Base-by-base conservation (phyloP, 1,284 basidiomycete species). In the Paramarasmius palmivorus region DNA sequence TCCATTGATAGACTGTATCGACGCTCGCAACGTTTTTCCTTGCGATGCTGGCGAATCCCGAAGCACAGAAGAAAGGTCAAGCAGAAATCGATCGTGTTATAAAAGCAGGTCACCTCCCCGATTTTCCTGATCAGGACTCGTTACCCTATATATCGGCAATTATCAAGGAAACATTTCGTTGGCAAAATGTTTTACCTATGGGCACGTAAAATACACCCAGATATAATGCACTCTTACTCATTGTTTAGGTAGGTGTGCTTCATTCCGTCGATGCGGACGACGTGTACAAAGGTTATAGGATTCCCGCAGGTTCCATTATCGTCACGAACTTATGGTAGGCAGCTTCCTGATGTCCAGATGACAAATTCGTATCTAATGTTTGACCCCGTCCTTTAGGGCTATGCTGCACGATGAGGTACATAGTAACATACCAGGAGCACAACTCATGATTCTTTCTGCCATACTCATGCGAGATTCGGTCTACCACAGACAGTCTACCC, bases 211-310 rank as follows among this genome's bases (percentile, higher is more conserved):
- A 12, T 32, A 32, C 29, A 32, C 12, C 29, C 12, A n/a, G n/a
- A 5, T 22, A 12, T 25, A 25, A 22, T 17, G 5, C 39, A 10
- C 5, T 9, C 4, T 20, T 15, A 14, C 39, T 22, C 19, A 19
- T 5, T 40, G 22, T 17, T 40, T 5, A 19, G 14, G 14, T 15
- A 64, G 63, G 55, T 10, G 53, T 65, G 19, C 61, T 63, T 1
- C 65, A 63, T 26, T 52, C 48, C 32, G 34, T 65, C 19, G 58
- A 56, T 17, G 32, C 55, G 17, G 66, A 68, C 29, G 67, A 68
- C 47, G 59, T 58, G 39, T 65, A 63, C 48, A 57, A 60, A 15
- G 64, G 63, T 0, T 65, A 66, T 49, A 55, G 55, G 10, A 61
- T 68, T 22, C 67, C 67, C 22, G 60, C 58, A 17, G 57, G 62